A percentile compares a stretch with the other conserved stretches of the same genome.
Conservation (phyloP, 139 green algal species). For the Choricystis sp. region DNA sequence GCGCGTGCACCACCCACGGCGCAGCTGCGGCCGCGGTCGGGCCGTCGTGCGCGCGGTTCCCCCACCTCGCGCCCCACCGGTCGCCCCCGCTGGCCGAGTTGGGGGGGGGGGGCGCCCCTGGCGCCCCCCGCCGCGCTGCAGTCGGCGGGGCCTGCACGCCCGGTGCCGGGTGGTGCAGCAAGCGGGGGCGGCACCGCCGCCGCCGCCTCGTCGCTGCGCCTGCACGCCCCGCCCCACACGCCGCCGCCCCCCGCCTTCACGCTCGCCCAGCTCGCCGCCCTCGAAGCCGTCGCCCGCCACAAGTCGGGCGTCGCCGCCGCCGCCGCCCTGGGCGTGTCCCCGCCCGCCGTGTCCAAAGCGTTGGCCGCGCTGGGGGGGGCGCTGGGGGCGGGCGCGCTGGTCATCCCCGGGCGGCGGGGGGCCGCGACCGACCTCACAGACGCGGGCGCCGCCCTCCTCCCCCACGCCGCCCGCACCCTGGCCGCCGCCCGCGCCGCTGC, state of each 20-base stretch:
- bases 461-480: conserved; percentile 10
- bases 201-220: too few relatives aligned
- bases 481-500: conserved; percentile 8
- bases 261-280: conserved; percentile 10
- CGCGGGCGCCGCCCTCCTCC: conserved; percentile 9
- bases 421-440: conserved; percentile 8
- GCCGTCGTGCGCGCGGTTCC: neutral
- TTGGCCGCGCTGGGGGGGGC: conserved; percentile 10
- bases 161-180: too few relatives aligned
- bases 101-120: neutral
- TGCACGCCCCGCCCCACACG: too few relatives aligned
- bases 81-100: neutral
- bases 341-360: conserved; percentile 11
- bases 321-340: conserved; percentile 9
- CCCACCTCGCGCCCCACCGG: neutral
- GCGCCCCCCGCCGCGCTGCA: too few relatives aligned
- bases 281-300: conserved; percentile 8
- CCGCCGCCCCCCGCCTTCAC: conserved; percentile 15
- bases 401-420: neutral
- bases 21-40: too few relatives aligned
- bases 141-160: too few relatives aligned
- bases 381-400: conserved; percentile 6
- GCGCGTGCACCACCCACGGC: neutral
- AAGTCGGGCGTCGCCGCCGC: conserved; percentile 2
- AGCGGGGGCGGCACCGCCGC: too few relatives aligned